Percentiles rank a stretch among this genome's conserved stretches.
phyloP scores from a whole-genome alignment of 1,284 basidiomycete genomes.

The Trichosporon sp. region DNA sequence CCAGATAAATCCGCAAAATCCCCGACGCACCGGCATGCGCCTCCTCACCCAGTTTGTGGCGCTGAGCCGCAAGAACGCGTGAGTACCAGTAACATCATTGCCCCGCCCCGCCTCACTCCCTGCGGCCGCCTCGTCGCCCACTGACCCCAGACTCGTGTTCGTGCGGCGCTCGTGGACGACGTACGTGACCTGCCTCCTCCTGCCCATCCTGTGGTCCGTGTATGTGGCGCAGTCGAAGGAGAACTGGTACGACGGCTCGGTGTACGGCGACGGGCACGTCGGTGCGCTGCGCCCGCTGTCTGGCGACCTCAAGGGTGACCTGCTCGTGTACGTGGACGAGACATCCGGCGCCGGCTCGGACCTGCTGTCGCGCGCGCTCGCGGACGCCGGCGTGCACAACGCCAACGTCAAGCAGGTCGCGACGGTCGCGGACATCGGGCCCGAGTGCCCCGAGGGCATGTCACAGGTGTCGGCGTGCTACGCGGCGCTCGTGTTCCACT shows the following conservation, averaged over 20 bases:
- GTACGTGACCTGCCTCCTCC: constrained; percentile 60
- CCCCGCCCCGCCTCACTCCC: no score
- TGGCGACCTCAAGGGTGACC: constrained; percentile 55
- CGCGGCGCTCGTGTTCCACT: constrained; percentile 63
- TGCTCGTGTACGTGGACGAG: constrained; percentile 58
- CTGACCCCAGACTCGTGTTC: constrained; percentile 29
- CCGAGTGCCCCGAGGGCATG: constrained; percentile 67
- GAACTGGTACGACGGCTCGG: constrained; percentile 12
- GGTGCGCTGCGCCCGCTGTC: constrained; percentile 55
- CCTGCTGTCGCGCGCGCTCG: constrained; percentile 55
- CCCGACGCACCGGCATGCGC: neutral
- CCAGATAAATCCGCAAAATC: neutral
- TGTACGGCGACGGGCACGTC: constrained; percentile 59
- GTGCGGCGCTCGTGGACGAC: constrained; percentile 55
- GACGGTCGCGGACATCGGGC: constrained; percentile 53
- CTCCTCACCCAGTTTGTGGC: constrained; percentile 56
- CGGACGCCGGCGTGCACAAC: constrained; percentile 51
- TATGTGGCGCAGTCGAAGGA: constrained; percentile 9
- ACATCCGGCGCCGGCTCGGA: constrained; percentile 53
- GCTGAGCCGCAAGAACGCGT: constrained; percentile 70
- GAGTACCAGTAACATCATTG: no score
- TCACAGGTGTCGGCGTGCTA: constrained; percentile 65
- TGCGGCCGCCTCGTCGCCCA: constrained; percentile 4
- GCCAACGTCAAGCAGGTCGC: constrained; percentile 54
- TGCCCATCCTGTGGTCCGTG: constrained; percentile 66